Conservation (phyloP, 805 yeast species). For the Alloascoidea hylecoeti region DNA sequence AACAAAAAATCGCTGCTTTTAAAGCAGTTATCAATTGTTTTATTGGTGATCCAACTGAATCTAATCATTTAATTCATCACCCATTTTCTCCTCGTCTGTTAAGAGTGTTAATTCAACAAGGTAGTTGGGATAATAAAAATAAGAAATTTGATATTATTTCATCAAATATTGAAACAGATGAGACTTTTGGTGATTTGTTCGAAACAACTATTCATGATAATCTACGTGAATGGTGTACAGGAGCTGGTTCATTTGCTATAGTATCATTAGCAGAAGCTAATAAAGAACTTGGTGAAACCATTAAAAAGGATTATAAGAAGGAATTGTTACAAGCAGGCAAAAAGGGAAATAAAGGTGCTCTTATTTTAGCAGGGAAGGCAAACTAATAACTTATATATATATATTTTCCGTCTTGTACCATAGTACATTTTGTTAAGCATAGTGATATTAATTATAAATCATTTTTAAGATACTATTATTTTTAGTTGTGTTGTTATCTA, state of each 20-base stretch:
- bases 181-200: conserved; percentile 28
- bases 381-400: too few relatives aligned
- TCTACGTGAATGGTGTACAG: conserved; percentile 54
- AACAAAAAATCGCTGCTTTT: conserved; percentile 25
- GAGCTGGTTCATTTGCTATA: conserved; percentile 65
- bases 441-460: too few relatives aligned
- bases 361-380: conserved; percentile 14
- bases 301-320: conserved; percentile 23
- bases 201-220: conserved; percentile 38
- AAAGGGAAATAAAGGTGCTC: conserved; percentile 18
- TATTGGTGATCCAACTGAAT: conserved; percentile 54
- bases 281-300: conserved; percentile 32
- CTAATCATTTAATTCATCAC: conserved; percentile 51
- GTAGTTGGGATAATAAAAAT: conserved; percentile 62
- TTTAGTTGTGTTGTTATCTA: too few relatives aligned
- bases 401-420: too few relatives aligned
- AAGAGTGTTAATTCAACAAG: conserved; percentile 71
- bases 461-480: too few relatives aligned
- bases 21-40: conserved; percentile 41
- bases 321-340: conserved; percentile 13
- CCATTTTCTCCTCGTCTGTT: conserved; percentile 66
- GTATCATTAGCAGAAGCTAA: conserved; percentile 64
- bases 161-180: conserved; percentile 49
- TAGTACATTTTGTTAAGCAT: too few relatives aligned
- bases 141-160: conserved; percentile 30